Base-by-base conservation (phyloP, 139 green algal genomes). In the Chlamydomonas asymmetrica region DNA sequence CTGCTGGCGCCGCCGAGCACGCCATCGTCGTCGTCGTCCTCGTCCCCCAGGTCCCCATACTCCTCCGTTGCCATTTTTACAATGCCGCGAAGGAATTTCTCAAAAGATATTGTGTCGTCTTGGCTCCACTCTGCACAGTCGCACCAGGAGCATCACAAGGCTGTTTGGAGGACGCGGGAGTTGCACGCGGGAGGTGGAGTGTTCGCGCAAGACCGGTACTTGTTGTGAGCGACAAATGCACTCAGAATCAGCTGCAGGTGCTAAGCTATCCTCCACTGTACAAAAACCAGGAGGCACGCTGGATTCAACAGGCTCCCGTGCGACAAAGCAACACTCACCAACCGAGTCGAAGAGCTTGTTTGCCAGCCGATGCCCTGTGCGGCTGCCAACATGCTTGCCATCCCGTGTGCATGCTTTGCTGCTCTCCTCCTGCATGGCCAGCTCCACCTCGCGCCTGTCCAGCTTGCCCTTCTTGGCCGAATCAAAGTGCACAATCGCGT, bases 81-180 rank as follows among this genome's bases (percentile, higher is more conserved):
- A 31, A 76, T 76, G 41, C 70, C 70, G 37, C 70, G 70, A 34
- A 76, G 70, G 59, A 76, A 76, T 56, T 68, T 68, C 57, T 76
- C 70, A 23, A 76, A 76, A 2, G 57, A 39, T 29, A 76, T 76
- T 5, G 70, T 76, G 70, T 68, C 52, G 70, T 76, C 70, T 40
- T 76, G 40, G n/a, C n/a, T n/a, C n/a, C n/a, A n/a, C n/a, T n/a
- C n/a, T n/a, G n/a, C n/a, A n/a, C n/a, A n/a, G n/a, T n/a, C n/a
- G n/a, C n/a, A n/a, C n/a, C n/a, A n/a, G n/a, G n/a, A n/a, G n/a
- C n/a, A n/a, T n/a, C n/a, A n/a, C n/a, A n/a, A n/a, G n/a, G n/a
- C n/a, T n/a, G n/a, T n/a, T n/a, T n/a, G n/a, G n/a, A n/a, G n/a
- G n/a, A n/a, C n/a, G n/a, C n/a, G n/a, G n/a, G n/a, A n/a, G n/a